Evolutionary conservation across 2,329 filamentous ascomycete species (phyloP).

Genomic region (Trichoderma citrinoviride): DNA sequence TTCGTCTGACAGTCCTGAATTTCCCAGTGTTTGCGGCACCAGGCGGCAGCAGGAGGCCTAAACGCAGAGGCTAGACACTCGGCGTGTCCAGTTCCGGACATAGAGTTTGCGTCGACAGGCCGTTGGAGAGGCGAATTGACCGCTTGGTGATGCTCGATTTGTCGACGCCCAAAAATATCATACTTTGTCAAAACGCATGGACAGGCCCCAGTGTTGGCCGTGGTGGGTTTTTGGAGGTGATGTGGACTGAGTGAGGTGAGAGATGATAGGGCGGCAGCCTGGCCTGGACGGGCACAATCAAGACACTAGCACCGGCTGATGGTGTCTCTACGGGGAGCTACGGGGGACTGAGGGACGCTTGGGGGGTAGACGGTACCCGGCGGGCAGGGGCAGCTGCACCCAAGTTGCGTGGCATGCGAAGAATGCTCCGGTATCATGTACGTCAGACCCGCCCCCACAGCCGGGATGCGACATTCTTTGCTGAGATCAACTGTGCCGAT

Average conservation of each 20-base stretch:
- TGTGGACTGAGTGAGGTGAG: neutral
- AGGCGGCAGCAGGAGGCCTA: conserved; percentile 9
- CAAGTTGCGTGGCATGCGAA: neutral
- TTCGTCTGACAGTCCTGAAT: neutral
- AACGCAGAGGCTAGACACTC: neutral
- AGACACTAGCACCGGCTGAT: neutral
- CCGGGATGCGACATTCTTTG: conserved; percentile 17
- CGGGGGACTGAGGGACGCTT: no score
- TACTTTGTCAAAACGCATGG: no score
- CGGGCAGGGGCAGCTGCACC: neutral
- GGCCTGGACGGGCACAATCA: neutral
- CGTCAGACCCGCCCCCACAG: conserved; percentile 18
- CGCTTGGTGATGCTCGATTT: neutral
- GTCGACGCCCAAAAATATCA: neutral
- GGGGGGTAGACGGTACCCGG: no score
- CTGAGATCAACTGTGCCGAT: conserved; percentile 11
- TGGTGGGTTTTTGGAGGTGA: conserved; percentile 7
- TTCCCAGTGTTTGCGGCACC: conserved; percentile 6
- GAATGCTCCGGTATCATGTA: conserved; percentile 2
- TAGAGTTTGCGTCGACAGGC: neutral
- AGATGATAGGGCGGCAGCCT: neutral
- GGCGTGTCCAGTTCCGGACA: neutral
- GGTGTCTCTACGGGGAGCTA: no score
- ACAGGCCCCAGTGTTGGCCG: conserved; percentile 5
- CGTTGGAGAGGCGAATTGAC: neutral